Evolutionary conservation across 2,329 filamentous ascomycete species (phyloP).

Genomic region (Paraphoma sp.): DNA sequence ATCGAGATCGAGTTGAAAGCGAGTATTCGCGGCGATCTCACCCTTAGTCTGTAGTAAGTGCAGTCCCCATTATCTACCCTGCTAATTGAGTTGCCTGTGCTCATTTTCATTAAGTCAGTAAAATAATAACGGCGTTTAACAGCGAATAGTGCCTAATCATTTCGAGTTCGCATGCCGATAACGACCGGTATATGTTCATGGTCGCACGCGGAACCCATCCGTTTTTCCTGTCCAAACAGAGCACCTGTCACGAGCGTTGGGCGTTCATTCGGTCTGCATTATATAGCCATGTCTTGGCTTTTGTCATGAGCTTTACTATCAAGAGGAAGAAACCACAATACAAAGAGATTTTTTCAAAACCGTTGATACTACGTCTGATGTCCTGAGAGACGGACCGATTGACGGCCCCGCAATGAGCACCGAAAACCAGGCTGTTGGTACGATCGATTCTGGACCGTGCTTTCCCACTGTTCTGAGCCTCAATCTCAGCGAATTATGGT

Average conservation of each 20-base stretch:
- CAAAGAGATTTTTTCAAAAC: not conserved
- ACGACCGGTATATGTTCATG: conserved; percentile 5
- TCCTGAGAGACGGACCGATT: not conserved
- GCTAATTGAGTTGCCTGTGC: conserved; percentile 17
- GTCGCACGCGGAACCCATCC: not conserved
- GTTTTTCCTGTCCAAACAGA: conserved; percentile 1
- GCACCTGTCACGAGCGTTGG: conserved; percentile 10
- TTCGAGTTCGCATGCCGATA: conserved; percentile 4
- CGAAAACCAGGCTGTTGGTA: no score
- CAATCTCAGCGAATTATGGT: no score
- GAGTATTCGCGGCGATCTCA: conserved; percentile 83
- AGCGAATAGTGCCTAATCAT: conserved; percentile 30
- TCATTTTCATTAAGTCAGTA: conserved; percentile 6
- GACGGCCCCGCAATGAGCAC: not conserved
- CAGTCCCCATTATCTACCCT: not conserved
- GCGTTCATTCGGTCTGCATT: conserved; percentile 4
- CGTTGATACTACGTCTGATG: not conserved
- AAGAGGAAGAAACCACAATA: conserved; percentile 1
- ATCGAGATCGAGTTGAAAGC: conserved; percentile 87
- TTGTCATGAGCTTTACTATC: not conserved
- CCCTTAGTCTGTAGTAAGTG: conserved; percentile 76
- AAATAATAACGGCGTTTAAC: conserved; percentile 27
- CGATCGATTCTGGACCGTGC: no score
- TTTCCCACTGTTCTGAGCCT: no score
- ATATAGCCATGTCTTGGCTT: conserved; percentile 4